Conservation (phyloP, 352 stramenopile genomes). For the Globisporangium apiculatum region DNA sequence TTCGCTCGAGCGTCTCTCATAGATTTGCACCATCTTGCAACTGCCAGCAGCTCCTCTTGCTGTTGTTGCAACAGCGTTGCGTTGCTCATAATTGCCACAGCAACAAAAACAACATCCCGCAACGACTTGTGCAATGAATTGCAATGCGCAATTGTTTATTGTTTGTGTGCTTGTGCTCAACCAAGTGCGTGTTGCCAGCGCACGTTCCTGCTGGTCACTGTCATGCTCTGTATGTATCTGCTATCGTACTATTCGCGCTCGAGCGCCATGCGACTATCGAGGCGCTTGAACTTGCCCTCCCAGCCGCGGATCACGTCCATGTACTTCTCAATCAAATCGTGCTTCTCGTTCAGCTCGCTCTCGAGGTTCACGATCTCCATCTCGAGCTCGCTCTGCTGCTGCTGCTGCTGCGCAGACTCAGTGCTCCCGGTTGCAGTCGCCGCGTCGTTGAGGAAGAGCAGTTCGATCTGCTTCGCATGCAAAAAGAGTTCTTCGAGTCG, state of each 20-base stretch:
- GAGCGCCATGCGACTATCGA: conserved; percentile 58
- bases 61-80: too few relatives aligned
- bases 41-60: too few relatives aligned
- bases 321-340: conserved; percentile 84
- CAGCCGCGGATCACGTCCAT: conserved; percentile 73
- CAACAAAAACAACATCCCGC: too few relatives aligned
- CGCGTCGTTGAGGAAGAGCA: conserved; percentile 54
- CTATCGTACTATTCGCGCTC: conserved; percentile 30
- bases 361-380: conserved; percentile 71
- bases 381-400: conserved; percentile 53
- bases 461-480: conserved; percentile 75
- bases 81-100: too few relatives aligned
- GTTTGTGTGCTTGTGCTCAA: too few relatives aligned
- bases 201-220: background rate
- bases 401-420: background rate
- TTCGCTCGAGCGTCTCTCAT: too few relatives aligned
- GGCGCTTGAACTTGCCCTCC: conserved; percentile 80
- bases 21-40: too few relatives aligned
- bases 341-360: conserved; percentile 72
- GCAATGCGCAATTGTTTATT: too few relatives aligned
- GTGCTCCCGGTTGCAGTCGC: background rate
- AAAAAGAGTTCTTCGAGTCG: conserved; percentile 74
- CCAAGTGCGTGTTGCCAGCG: background rate
- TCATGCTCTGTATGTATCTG: background rate
- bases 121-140: too few relatives aligned